phyloP scores from a whole-genome alignment of 2,329 filamentous ascomycete species.

The Teratosphaeria destructans region DNA sequence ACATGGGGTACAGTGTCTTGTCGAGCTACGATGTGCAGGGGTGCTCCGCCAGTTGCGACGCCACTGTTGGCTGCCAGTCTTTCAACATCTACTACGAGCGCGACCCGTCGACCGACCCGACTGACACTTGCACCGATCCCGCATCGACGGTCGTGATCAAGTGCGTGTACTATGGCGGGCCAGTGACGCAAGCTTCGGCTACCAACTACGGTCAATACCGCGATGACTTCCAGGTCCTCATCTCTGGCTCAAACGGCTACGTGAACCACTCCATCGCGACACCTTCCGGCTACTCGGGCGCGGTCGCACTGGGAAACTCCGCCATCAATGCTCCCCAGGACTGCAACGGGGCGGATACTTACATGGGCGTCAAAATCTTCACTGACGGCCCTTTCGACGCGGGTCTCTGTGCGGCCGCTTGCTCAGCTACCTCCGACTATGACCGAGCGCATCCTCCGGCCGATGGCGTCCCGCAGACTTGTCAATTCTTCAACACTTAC shows the following conservation, averaged over 20 bases:
- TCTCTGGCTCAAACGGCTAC: slow-evolving; percentile 16
- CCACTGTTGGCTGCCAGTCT: slow-evolving; percentile 9
- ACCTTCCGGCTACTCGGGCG: slow-evolving; percentile 12
- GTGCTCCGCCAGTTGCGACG: slow-evolving; percentile 19
- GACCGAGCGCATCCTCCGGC: slow-evolving; percentile 14
- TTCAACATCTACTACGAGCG: slow-evolving; percentile 22
- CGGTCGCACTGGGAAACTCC: slow-evolving; percentile 12
- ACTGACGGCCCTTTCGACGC: slow-evolving; percentile 13
- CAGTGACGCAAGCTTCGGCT: slow-evolving; percentile 6
- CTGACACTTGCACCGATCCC: slow-evolving; percentile 24
- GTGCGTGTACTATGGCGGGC: slow-evolving; percentile 26
- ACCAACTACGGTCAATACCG: slow-evolving; percentile 15
- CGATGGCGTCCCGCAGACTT: slow-evolving; percentile 14
- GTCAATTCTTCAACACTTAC: slow-evolving; percentile 27
- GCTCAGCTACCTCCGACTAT: slow-evolving; percentile 14
- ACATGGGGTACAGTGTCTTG: slow-evolving; percentile 17
- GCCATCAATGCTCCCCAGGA: slow-evolving; percentile 24
- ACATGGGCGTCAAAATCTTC: slow-evolving; percentile 16
- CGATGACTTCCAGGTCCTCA: slow-evolving; percentile 16
- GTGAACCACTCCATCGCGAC: slow-evolving; percentile 19
- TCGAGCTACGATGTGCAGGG: slow-evolving; percentile 16
- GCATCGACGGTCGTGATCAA: slow-evolving; percentile 23
- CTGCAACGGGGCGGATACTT: slow-evolving; percentile 19
- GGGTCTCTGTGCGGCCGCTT: slow-evolving; percentile 15
- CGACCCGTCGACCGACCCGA: slow-evolving; percentile 24